Conservation (phyloP, 2,329 filamentous ascomycete genomes). For the Pyrenochaeta sp. region DNA sequence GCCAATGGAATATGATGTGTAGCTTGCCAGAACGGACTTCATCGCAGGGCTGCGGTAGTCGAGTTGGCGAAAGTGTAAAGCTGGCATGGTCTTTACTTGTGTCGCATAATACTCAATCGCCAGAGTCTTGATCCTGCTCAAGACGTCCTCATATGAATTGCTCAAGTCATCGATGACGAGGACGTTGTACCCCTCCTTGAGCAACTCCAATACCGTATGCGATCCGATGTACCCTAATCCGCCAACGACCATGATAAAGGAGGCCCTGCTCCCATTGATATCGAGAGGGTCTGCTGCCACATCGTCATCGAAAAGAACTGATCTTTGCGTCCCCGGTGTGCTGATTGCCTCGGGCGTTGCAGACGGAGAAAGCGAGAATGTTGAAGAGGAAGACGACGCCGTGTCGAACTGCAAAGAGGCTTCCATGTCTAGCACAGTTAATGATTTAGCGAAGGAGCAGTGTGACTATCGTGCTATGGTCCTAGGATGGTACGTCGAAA, state of each 20-base stretch:
- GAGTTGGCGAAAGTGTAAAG: conserved; percentile 57
- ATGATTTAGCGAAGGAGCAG: conserved; percentile 23
- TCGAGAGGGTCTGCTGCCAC: conserved; percentile 53
- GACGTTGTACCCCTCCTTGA: conserved; percentile 64
- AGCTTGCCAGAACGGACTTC: conserved; percentile 54
- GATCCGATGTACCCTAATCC: conserved; percentile 66
- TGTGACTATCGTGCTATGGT: conserved; percentile 20
- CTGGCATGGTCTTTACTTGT: conserved; percentile 53
- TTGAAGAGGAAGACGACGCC: conserved; percentile 40
- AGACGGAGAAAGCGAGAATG: conserved; percentile 36
- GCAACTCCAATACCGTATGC: conserved; percentile 63
- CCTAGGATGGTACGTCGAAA: conserved; percentile 37
- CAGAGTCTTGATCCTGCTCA: conserved; percentile 48
- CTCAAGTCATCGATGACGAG: conserved; percentile 57
- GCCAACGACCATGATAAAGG: conserved; percentile 62
- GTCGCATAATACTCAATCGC: conserved; percentile 50
- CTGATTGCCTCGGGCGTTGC: conserved; percentile 39
- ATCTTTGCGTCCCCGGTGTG: conserved; percentile 57
- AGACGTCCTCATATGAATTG: conserved; percentile 55
- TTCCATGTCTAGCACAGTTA: conserved; percentile 31
- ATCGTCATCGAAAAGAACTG: conserved; percentile 59
- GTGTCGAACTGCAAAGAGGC: conserved; percentile 26
- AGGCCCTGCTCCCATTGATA: conserved; percentile 46
- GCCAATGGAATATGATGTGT: conserved; percentile 41
- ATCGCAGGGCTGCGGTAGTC: conserved; percentile 59